Evolutionary conservation across 371 early-diverging fungal species (phyloP).

Genomic region (Actinomortierella wolfii): DNA sequence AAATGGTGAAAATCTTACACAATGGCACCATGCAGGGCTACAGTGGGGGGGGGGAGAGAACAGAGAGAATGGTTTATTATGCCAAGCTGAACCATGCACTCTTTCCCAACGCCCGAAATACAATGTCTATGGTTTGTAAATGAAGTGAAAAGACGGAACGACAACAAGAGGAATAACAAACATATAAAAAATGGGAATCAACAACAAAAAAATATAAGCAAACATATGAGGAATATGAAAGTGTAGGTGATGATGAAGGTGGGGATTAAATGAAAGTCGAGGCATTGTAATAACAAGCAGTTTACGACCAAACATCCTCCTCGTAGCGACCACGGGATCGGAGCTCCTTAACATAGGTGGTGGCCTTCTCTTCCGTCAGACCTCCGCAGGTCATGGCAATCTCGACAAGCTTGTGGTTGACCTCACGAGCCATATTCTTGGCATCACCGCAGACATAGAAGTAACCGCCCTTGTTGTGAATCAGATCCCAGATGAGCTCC

Average conservation of each 20-base stretch:
- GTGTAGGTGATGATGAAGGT: too few species aligned
- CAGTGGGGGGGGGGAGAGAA: too few species aligned
- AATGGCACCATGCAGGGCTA: too few species aligned
- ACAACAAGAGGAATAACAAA: conserved; percentile 9
- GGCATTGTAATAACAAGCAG: too few species aligned
- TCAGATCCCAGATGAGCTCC: conserved; percentile 73
- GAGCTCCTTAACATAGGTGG: conserved; percentile 82
- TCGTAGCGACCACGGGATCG: conserved; percentile 83
- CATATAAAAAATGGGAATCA: too few species aligned
- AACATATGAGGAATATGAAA: too few species aligned
- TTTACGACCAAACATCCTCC: conserved; percentile 94
- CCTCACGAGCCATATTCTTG: conserved; percentile 95
- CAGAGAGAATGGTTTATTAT: too few species aligned
- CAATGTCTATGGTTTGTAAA: conserved; percentile 6
- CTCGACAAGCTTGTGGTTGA: conserved; percentile 68
- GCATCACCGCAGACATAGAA: conserved; percentile 97
- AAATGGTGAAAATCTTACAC: too few species aligned
- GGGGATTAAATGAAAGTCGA: too few species aligned
- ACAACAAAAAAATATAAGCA: too few species aligned
- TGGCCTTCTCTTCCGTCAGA: conserved; percentile 70
- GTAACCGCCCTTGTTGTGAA: conserved; percentile 74
- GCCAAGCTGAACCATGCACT: too few species aligned
- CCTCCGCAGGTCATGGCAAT: conserved; percentile 76
- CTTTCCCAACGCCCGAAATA: neutral
- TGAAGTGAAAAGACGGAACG: too few species aligned